phyloP scores from a whole-genome alignment of 2,329 filamentous ascomycete genomes.

The Ascochyta fabae region DNA sequence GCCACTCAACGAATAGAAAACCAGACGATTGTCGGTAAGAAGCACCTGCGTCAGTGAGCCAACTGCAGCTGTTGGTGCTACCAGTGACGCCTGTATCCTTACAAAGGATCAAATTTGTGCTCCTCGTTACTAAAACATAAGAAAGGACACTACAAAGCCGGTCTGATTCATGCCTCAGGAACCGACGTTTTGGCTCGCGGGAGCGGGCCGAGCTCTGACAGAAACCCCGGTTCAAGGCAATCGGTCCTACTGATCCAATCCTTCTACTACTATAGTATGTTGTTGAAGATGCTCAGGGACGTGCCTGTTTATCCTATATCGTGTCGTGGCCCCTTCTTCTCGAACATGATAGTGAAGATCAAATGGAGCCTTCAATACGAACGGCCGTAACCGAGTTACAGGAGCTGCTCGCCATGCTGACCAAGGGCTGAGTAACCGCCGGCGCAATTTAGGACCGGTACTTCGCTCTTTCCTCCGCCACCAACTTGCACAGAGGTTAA shows the following conservation, averaged over 20 bases:
- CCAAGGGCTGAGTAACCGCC: conserved; percentile 4
- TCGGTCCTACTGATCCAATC: conserved; percentile 11
- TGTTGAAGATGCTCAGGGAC: neutral
- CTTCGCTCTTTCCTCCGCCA: neutral
- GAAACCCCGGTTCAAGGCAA: conserved; percentile 13
- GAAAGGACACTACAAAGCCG: neutral
- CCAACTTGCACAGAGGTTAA: neutral
- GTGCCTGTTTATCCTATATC: neutral
- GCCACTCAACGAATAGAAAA: neutral
- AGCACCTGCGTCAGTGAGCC: neutral
- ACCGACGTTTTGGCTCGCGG: conserved; percentile 19
- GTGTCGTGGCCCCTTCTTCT: neutral
- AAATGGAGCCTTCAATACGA: neutral
- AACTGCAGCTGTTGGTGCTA: neutral
- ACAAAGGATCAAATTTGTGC: neutral
- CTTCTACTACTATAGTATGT: neutral
- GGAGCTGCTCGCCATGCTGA: neutral
- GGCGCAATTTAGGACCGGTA: neutral
- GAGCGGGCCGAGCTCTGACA: conserved; percentile 20
- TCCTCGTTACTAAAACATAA: neutral
- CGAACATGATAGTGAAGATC: neutral
- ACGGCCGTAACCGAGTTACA: neutral
- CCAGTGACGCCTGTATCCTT: neutral
- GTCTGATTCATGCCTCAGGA: conserved; percentile 16
- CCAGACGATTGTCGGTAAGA: neutral